These are phyloP conservation scores for Pythium phragmiticola DNA, from an alignment of 352 stramenopile genomes.

Conservation along the genomic window DNA sequence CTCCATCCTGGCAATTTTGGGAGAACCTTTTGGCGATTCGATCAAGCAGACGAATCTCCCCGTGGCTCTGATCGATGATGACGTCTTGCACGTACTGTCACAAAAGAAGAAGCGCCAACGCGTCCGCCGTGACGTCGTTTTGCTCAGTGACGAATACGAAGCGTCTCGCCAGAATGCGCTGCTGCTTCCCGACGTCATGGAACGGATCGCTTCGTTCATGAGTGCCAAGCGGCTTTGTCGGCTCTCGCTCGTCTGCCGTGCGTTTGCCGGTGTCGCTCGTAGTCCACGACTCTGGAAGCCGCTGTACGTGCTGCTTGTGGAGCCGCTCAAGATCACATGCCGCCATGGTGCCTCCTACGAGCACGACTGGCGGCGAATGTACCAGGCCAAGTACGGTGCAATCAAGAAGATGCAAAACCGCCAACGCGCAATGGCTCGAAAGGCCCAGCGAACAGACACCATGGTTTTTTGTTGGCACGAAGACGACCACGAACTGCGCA, in stretches of 20 bases:
- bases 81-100: neutral
- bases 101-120: slow-evolving; percentile 11
- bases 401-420: slow-evolving; percentile 16
- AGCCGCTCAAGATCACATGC: slow-evolving; percentile 20
- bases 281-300: slow-evolving; percentile 38
- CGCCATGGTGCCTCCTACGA: slow-evolving; percentile 16
- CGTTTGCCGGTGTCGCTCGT: slow-evolving; percentile 39
- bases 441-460: slow-evolving; percentile 3
- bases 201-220: slow-evolving; percentile 67
- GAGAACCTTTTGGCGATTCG: neutral
- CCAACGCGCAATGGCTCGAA: slow-evolving; percentile 5
- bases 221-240: slow-evolving; percentile 67
- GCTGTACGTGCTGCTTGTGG: slow-evolving; percentile 30
- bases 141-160: slow-evolving; percentile 31
- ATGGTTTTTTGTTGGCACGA: slow-evolving; percentile 17
- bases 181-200: slow-evolving; percentile 62
- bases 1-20: slow-evolving; percentile 6
- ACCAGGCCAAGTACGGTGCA: slow-evolving; percentile 18
- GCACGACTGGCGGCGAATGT: slow-evolving; percentile 23
- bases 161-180: slow-evolving; percentile 51
- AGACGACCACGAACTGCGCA: slow-evolving; percentile 14
- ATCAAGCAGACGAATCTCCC: slow-evolving; percentile 13
- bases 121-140: slow-evolving; percentile 7
- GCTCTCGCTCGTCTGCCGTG: slow-evolving; percentile 50
- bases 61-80: neutral